These are phyloP conservation scores for Talaromyces sp. DNA, from an alignment of 2,329 filamentous ascomycete genomes.

Conservation along the genomic window DNA sequence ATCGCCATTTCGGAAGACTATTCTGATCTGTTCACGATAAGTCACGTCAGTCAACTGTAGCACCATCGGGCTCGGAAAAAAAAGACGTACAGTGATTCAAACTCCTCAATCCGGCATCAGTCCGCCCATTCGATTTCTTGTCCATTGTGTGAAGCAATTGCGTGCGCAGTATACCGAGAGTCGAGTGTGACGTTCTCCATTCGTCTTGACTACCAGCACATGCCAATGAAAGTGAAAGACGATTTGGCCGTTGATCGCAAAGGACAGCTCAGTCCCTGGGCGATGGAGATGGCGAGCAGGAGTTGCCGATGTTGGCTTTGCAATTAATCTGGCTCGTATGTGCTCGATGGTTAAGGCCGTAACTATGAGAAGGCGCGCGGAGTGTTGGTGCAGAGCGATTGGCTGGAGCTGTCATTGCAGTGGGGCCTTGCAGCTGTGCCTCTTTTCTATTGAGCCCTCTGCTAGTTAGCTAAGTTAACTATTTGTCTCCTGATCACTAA, in stretches of 20 bases:
- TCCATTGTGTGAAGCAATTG: slow-evolving; percentile 29
- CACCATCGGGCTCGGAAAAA: not conserved
- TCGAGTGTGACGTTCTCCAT: slow-evolving; percentile 13
- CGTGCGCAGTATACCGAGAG: slow-evolving; percentile 7
- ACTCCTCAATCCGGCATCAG: slow-evolving; percentile 60
- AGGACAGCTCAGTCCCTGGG: not conserved
- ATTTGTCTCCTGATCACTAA: not conserved
- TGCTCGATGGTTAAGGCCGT: not conserved
- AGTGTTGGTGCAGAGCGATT: not conserved
- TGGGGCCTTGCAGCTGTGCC: not conserved
- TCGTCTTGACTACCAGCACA: slow-evolving; percentile 10
- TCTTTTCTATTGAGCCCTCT: not conserved
- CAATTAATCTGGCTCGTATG: not conserved
- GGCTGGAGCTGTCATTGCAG: not conserved
- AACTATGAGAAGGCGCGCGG: not conserved
- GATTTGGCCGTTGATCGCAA: not conserved
- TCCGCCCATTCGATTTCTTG: slow-evolving; percentile 23
- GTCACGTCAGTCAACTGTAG: not conserved
- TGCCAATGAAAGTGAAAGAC: not conserved
- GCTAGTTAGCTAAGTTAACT: not conserved
- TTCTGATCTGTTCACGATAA: slow-evolving; percentile 61
- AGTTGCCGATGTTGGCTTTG: not conserved
- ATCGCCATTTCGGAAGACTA: slow-evolving; percentile 82
- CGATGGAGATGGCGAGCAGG: not conserved
- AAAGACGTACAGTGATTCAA: slow-evolving; percentile 62